phyloP scores from a whole-genome alignment of 2,329 filamentous ascomycete species.

The Purpureocillium takamizusanense region DNA sequence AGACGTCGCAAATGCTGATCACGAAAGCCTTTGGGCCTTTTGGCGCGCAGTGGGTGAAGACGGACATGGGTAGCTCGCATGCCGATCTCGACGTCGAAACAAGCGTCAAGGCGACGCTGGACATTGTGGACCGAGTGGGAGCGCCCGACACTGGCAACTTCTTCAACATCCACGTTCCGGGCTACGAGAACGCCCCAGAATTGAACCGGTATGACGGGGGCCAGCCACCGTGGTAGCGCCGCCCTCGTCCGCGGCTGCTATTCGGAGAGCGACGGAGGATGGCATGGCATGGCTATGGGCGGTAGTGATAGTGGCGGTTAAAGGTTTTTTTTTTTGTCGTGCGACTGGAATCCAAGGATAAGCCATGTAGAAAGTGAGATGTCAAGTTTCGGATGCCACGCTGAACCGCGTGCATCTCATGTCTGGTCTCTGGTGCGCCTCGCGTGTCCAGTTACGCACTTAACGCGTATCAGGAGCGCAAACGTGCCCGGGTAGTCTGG shows the following conservation, averaged over 20 bases:
- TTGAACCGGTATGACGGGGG: conserved; percentile 5
- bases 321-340: no score
- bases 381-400: no score
- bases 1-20: background rate
- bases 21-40: background rate
- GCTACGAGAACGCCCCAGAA: conserved; percentile 5
- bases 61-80: conserved; percentile 27
- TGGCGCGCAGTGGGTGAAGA: conserved; percentile 31
- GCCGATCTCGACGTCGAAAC: conserved; percentile 31
- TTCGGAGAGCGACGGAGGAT: no score
- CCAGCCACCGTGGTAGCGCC: conserved; percentile 2
- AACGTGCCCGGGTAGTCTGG: no score
- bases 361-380: no score
- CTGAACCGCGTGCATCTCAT: no score
- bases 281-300: no score
- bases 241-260: background rate
- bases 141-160: conserved; percentile 8
- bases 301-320: no score
- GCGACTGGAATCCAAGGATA: no score
- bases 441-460: no score
- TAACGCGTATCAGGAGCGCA: no score
- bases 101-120: conserved; percentile 19
- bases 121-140: conserved; percentile 3
- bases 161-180: conserved; percentile 7
- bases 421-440: no score